Percentiles rank a stretch among this genome's conserved stretches.
phyloP scores from a whole-genome alignment of 441 rosid genomes.

The Euphorbia celastroides region DNA sequence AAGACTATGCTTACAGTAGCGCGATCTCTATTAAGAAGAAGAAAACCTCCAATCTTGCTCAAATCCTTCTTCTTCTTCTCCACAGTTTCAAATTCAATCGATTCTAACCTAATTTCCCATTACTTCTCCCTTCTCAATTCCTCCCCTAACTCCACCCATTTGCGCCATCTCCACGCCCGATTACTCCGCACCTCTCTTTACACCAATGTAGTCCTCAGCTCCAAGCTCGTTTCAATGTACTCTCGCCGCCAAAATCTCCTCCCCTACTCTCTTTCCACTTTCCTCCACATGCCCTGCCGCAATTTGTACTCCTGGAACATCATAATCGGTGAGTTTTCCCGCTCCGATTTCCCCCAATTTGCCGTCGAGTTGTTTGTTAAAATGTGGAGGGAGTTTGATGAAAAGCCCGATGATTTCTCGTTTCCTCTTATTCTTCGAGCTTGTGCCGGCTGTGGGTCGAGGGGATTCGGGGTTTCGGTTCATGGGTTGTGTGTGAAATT shows the following conservation, averaged over 20 bases:
- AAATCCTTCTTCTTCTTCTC: constrained; percentile 12
- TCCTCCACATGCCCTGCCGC: constrained; percentile 52
- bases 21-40: not conserved
- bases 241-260: constrained; percentile 35
- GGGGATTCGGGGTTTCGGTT: constrained; percentile 25
- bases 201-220: constrained; percentile 41
- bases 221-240: constrained; percentile 48
- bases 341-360: constrained; percentile 30
- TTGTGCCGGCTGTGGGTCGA: constrained; percentile 28
- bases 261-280: constrained; percentile 42
- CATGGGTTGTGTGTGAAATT: constrained; percentile 46
- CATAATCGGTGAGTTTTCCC: constrained; percentile 50
- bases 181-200: constrained; percentile 41
- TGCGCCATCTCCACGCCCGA: constrained; percentile 57
- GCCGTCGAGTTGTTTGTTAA: constrained; percentile 38
- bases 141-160: constrained; percentile 34
- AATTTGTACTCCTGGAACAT: constrained; percentile 63
- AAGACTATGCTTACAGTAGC: not conserved
- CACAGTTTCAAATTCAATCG: not conserved
- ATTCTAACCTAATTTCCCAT: constrained; percentile 9
- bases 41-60: not conserved
- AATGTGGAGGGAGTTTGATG: constrained; percentile 33
- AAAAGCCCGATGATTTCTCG: constrained; percentile 48
- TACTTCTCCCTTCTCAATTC: constrained; percentile 43
- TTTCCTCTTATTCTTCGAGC: constrained; percentile 58